These are phyloP conservation scores for Neonectria punicea DNA, from an alignment of 2,329 filamentous ascomycete species.

Conservation along the genomic window DNA sequence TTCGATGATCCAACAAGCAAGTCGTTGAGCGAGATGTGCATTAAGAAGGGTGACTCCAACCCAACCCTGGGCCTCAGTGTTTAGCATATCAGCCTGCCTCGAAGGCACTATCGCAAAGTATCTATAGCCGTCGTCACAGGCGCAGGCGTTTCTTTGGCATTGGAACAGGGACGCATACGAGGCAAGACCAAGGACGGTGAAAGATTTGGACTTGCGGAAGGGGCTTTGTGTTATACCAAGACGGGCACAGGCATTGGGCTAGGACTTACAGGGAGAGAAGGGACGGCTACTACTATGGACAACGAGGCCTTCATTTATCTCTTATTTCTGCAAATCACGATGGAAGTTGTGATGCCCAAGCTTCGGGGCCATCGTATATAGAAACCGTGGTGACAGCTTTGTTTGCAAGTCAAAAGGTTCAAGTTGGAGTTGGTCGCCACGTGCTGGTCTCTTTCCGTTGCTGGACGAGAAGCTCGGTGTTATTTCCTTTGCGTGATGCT, in stretches of 20 bases:
- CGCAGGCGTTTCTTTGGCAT: slow-evolving; percentile 23
- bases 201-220: slow-evolving; percentile 18
- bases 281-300: slow-evolving; percentile 8
- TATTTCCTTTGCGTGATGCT: not conserved
- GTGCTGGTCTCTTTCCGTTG: not conserved
- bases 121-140: slow-evolving; percentile 24
- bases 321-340: slow-evolving; percentile 12
- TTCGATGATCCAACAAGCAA: slow-evolving; percentile 50
- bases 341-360: slow-evolving; percentile 3
- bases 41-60: slow-evolving; percentile 11
- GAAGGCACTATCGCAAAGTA: slow-evolving; percentile 18
- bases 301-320: slow-evolving; percentile 17
- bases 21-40: slow-evolving; percentile 10
- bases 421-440: not conserved
- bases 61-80: slow-evolving; percentile 19
- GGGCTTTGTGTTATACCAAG: slow-evolving; percentile 14
- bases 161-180: slow-evolving; percentile 23
- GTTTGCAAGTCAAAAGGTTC: not conserved
- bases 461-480: too few species aligned
- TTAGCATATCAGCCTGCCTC: slow-evolving; percentile 23
- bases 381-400: not conserved
- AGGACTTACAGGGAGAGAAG: slow-evolving; percentile 13
- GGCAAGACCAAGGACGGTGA: slow-evolving; percentile 15
- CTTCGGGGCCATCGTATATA: slow-evolving; percentile 4
- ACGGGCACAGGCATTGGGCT: slow-evolving; percentile 19